Percentiles rank a stretch among this genome's conserved stretches.
Evolutionary conservation across 768 basidiomycete species (phyloP).

Genomic region (Pulveroboletus sp.): DNA sequence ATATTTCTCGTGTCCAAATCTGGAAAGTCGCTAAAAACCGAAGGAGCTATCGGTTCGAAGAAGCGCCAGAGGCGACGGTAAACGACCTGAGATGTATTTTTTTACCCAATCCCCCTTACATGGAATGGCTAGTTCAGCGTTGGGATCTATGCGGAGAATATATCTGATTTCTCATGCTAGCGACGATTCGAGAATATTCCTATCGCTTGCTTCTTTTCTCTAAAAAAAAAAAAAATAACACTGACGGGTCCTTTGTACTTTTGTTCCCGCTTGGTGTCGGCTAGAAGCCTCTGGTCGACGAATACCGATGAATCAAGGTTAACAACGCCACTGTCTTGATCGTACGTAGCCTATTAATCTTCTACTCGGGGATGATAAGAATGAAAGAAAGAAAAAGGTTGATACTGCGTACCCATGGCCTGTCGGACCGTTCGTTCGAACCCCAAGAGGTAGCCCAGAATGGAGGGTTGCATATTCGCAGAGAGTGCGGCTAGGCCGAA

Average conservation of each 20-base stretch:
- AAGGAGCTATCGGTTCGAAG: neutral
- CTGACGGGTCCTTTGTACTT: neutral
- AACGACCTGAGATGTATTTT: neutral
- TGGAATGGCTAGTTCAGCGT: neutral
- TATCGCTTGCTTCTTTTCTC: slow-evolving; percentile 2
- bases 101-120: slow-evolving; percentile 1
- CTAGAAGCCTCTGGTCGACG: neutral
- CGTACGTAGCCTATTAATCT: neutral
- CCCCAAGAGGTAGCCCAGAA: neutral
- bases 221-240: neutral
- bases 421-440: neutral
- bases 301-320: neutral
- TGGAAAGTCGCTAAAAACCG: too few species aligned
- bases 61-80: neutral
- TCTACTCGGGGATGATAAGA: neutral
- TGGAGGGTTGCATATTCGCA: neutral
- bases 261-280: neutral
- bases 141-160: neutral
- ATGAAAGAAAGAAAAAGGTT: neutral
- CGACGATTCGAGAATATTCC: slow-evolving; percentile 4
- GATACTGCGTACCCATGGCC: neutral
- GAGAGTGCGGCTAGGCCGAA: neutral
- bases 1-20: too few species aligned
- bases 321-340: neutral
- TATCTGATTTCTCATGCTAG: slow-evolving; percentile 7